These are phyloP conservation scores for Chaetoceros tenuissimus DNA, from an alignment of 108 stramenopile genomes.

Conservation along the genomic window DNA sequence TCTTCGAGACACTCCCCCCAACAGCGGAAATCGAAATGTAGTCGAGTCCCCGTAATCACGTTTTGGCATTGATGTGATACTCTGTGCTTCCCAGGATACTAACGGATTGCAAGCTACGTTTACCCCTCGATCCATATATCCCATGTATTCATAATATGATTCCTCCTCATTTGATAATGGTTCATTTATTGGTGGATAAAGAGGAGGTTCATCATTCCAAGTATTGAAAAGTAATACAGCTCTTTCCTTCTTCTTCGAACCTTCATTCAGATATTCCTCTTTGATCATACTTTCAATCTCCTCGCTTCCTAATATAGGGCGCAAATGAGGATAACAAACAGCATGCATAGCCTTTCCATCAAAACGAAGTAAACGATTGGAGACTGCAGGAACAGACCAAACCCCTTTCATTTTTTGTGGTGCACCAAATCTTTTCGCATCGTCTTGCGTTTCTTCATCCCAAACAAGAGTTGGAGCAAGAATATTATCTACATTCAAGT, in stretches of 20 bases:
- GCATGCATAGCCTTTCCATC: slow-evolving; percentile 5
- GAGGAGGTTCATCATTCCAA: slow-evolving; percentile 4
- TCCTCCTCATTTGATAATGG: too few relatives aligned
- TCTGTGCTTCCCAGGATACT: too few relatives aligned
- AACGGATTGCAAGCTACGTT: too few relatives aligned
- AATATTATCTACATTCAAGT: background rate
- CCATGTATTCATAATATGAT: too few relatives aligned
- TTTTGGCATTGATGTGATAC: too few relatives aligned
- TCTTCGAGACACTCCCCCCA: too few relatives aligned
- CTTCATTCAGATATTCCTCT: too few relatives aligned
- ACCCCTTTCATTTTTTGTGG: slow-evolving; percentile 1
- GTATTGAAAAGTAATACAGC: slow-evolving; percentile 7
- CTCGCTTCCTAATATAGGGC: background rate
- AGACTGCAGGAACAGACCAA: slow-evolving; percentile 2
- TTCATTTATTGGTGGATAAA: slow-evolving; percentile 5
- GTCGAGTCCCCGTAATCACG: too few relatives aligned
- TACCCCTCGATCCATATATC: too few relatives aligned
- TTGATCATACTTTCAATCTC: background rate
- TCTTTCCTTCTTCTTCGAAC: background rate
- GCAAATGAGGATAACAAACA: slow-evolving; percentile 2
- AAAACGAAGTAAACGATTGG: slow-evolving; percentile 5
- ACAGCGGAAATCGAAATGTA: too few relatives aligned
- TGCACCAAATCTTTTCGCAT: background rate
- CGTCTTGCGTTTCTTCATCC: background rate
- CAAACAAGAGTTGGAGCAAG: background rate